These are phyloP conservation scores for Nelumbo lutea DNA, from an alignment of 164 flowering plant genomes.

Conservation along the genomic window DNA sequence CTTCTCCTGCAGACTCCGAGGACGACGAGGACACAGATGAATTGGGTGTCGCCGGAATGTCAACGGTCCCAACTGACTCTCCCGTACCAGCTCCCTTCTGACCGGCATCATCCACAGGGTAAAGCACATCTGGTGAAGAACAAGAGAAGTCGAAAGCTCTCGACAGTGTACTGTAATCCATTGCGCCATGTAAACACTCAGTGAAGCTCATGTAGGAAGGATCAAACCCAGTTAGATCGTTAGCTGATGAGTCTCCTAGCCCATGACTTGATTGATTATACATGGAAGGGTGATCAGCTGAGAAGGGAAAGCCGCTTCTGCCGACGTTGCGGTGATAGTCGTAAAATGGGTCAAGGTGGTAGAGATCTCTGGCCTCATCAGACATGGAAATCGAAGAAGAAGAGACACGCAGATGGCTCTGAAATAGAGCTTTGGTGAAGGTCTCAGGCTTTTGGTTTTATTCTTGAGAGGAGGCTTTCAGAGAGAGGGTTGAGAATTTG, in stretches of 20 bases:
- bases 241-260: conserved; percentile 1
- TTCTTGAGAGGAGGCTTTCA: neutral
- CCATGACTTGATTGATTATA: neutral
- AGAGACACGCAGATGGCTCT: conserved; percentile 7
- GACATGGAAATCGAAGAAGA: conserved; percentile 23
- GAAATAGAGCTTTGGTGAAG: neutral
- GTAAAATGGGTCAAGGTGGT: conserved; percentile 27
- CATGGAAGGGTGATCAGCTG: conserved; percentile 3
- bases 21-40: conserved; percentile 63
- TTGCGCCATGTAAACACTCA: conserved; percentile 36
- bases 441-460: neutral
- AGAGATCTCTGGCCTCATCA: conserved; percentile 27
- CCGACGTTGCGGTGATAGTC: conserved; percentile 2
- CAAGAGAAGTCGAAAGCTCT: conserved; percentile 42
- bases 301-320: neutral
- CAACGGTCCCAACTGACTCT: conserved; percentile 11
- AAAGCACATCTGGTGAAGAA: conserved; percentile 38
- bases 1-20: conserved; percentile 40
- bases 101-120: conserved; percentile 22
- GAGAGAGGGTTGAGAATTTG: neutral
- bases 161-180: conserved; percentile 28
- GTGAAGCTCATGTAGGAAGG: conserved; percentile 41
- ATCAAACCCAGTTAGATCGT: conserved; percentile 18
- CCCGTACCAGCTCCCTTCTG: conserved; percentile 11
- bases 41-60: conserved; percentile 37